Conservation (phyloP, 371 early-diverging fungal genomes). For the Rhizomucor miehei region DNA sequence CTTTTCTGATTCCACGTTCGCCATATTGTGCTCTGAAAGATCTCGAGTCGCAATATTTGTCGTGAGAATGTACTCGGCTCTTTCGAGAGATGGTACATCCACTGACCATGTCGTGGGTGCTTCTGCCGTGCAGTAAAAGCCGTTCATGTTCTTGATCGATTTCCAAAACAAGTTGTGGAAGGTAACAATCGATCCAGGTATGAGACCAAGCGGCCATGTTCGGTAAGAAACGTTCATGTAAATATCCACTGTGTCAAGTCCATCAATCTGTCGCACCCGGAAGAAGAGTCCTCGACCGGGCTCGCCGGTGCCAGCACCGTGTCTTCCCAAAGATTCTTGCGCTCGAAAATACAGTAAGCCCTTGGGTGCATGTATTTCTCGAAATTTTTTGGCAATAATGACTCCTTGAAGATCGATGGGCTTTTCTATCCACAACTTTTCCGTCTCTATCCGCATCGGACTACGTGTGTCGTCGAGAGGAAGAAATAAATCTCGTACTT, state of each 20-base stretch:
- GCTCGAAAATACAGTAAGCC: neutral
- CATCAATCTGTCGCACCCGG: conserved; percentile 24
- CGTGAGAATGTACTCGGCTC: neutral
- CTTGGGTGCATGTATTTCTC: neutral
- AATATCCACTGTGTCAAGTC: conserved; percentile 22
- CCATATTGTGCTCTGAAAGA: neutral
- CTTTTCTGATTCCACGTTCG: neutral
- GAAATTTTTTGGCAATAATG: conserved; percentile 19
- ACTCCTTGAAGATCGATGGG: conserved; percentile 18
- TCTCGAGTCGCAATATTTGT: neutral
- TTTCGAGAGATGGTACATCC: no score
- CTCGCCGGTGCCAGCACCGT: conserved; percentile 24
- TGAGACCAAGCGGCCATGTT: conserved; percentile 24
- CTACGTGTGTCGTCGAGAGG: neutral
- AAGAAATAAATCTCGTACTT: neutral
- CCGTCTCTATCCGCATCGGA: conserved; percentile 1
- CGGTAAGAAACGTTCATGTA: conserved; percentile 17
- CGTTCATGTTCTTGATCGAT: neutral
- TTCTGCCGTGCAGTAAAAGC: conserved; percentile 5
- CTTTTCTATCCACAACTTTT: conserved; percentile 4
- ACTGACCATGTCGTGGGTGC: neutral
- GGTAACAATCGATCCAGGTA: conserved; percentile 22
- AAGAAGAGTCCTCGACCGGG: conserved; percentile 18
- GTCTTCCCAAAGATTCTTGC: conserved; percentile 2
- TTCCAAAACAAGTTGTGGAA: conserved; percentile 20